Conservation (phyloP, 495 filamentous ascomycete genomes). For the Hypoxylon fragiforme region DNA sequence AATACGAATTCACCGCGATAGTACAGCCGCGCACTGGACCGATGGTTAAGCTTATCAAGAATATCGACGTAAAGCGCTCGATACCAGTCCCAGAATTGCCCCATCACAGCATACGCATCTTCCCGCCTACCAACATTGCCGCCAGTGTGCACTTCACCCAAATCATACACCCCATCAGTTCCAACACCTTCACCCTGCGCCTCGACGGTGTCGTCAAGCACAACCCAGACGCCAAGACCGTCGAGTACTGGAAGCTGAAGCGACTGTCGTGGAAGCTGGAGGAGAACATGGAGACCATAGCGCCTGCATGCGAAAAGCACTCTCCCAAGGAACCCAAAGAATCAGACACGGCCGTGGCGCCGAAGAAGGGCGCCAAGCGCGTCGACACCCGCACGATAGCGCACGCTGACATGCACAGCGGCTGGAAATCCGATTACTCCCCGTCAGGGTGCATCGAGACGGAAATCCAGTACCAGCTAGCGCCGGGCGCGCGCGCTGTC, state of each 20-base stretch:
- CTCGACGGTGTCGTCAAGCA: slow-evolving; percentile 77
- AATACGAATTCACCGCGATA: slow-evolving; percentile 79
- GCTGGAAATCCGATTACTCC: slow-evolving; percentile 97
- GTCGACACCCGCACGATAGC: slow-evolving; percentile 76
- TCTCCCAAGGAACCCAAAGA: slow-evolving; percentile 69
- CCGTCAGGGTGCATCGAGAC: slow-evolving; percentile 71
- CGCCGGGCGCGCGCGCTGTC: slow-evolving; percentile 49
- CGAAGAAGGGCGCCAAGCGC: slow-evolving; percentile 75
- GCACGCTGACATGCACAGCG: slow-evolving; percentile 71
- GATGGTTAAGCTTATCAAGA: slow-evolving; percentile 62
- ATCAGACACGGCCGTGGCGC: slow-evolving; percentile 40
- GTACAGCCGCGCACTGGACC: slow-evolving; percentile 61
- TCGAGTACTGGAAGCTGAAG: slow-evolving; percentile 81
- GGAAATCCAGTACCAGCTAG: slow-evolving; percentile 75
- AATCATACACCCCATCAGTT: slow-evolving; percentile 85
- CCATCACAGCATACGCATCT: slow-evolving; percentile 84
- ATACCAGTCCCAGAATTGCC: slow-evolving; percentile 62
- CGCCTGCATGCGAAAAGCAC: slow-evolving; percentile 81
- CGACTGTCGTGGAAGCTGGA: slow-evolving; percentile 93
- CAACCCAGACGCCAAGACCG: slow-evolving; percentile 52
- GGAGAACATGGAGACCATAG: slow-evolving; percentile 77
- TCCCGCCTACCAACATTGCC: slow-evolving; percentile 92
- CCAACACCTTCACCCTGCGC: slow-evolving; percentile 75
- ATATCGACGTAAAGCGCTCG: slow-evolving; percentile 73
- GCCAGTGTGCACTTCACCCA: slow-evolving; percentile 77